A percentile compares a stretch with the other conserved stretches of the same genome.
Evolutionary conservation across 2,329 filamentous ascomycete species (phyloP).

Genomic region (Trichoderma sp.): DNA sequence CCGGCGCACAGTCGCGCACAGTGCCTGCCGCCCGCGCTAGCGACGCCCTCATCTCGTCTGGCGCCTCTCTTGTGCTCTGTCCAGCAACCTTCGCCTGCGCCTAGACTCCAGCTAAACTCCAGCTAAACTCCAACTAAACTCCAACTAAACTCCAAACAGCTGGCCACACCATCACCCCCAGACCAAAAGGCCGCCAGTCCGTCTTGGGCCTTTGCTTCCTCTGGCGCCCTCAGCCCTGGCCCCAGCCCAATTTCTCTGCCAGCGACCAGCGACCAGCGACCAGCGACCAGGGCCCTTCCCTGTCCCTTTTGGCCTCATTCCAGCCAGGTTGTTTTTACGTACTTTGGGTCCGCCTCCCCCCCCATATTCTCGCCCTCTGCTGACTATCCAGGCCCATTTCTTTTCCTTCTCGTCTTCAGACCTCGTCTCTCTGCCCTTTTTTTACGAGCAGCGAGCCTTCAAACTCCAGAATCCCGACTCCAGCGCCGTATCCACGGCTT

Average conservation of each 20-base stretch:
- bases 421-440: not conserved
- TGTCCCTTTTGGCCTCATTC: conserved; percentile 5
- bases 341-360: conserved; percentile 10
- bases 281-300: conserved; percentile 11
- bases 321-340: conserved; percentile 15
- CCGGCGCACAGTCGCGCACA: too few relatives aligned
- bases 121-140: too few relatives aligned
- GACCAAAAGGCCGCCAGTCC: not conserved
- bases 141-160: not conserved
- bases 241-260: conserved; percentile 7
- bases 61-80: not conserved
- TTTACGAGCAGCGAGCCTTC: not conserved
- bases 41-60: not conserved
- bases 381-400: conserved; percentile 12
- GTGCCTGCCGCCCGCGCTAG: not conserved
- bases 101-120: not conserved
- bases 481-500: not conserved
- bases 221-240: conserved; percentile 12
- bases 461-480: not conserved
- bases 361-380: not conserved
- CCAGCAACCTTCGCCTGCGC: not conserved
- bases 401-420: conserved; percentile 4
- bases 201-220: not conserved
- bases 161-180: not conserved
- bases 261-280: not conserved